Base-by-base conservation (phyloP, 345 rosid genomes). In the Streptanthus diversifolius region DNA sequence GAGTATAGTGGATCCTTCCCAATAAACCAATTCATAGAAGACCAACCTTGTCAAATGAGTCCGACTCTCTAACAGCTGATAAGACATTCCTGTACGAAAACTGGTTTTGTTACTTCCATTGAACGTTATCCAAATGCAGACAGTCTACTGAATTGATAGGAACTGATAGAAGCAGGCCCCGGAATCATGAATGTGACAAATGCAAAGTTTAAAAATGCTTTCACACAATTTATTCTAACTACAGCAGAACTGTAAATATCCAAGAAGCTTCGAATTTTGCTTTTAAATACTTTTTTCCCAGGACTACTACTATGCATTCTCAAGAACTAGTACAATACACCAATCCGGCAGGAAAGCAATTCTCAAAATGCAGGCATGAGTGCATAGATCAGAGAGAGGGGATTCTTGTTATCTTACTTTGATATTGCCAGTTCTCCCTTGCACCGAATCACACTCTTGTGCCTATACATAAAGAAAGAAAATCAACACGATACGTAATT, bases 31-130 rank as follows among this genome's bases (percentile, higher is more conserved):
- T 54, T 51, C 22, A 33, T 22, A 15, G 21, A 30, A 44, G 44
- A 76, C 80, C 60, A 55, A 95, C 99, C 96, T 90, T 87, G 79
- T 90, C 95, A 87, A 95, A 88, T 66, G 99, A 85, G 77, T 87
- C 84, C 32, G 54, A 63, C 75, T 83, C 93, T 68, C 73, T 85
- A 64, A 61, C 80, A 65, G 60, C 41, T 58, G 79, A 71, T 68
- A 81, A 78, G 56, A 54, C 82, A 60, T 80, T 76, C 78, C 82
- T 73, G 77, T 65, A 62, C 60, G 21, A 74, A 54, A 64, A 71
- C 5, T 39, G 51, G 62, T 63, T 51, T 84, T 40, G 61, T 63
- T 40, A 76, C 69, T 58, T 54, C 83, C 39, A 64, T 81, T 81
- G 57, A 49, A 21, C 2, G 8, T 63, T 54, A 62, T 63, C 10